Evolutionary conservation across 1,284 basidiomycete genomes (phyloP).

Genomic region (Pascua guehoae): DNA sequence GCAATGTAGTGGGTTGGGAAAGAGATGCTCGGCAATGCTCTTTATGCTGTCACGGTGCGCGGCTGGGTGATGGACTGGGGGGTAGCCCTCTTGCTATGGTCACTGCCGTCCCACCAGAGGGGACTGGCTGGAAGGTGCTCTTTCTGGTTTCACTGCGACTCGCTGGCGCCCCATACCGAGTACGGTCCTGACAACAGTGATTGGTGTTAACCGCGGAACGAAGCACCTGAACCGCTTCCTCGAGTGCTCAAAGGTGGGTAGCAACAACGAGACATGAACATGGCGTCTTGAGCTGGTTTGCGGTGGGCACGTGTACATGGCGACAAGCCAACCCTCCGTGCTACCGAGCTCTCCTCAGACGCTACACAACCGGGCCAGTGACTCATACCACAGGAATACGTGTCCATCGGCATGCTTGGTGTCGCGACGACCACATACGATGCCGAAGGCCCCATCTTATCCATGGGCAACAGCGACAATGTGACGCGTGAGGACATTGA

Average conservation of each 20-base stretch:
- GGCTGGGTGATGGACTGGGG: too few species aligned
- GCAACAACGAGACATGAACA: too few species aligned
- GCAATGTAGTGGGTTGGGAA: too few species aligned
- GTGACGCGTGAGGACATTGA: slow-evolving; percentile 76
- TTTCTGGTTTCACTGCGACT: not conserved
- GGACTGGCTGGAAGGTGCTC: too few species aligned
- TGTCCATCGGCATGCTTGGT: slow-evolving; percentile 83
- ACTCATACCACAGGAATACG: slow-evolving; percentile 68
- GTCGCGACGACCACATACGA: slow-evolving; percentile 96
- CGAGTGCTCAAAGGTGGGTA: slow-evolving; percentile 79
- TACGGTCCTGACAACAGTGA: slow-evolving; percentile 55
- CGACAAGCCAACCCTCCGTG: too few species aligned
- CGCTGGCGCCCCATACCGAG: not conserved
- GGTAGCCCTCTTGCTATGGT: not conserved
- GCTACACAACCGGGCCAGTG: too few species aligned
- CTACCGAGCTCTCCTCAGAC: too few species aligned
- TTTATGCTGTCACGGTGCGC: too few species aligned
- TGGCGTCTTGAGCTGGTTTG: too few species aligned
- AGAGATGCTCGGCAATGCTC: too few species aligned
- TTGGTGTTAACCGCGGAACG: slow-evolving; percentile 86
- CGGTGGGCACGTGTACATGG: too few species aligned
- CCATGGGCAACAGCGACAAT: slow-evolving; percentile 74
- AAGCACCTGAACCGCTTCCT: slow-evolving; percentile 83
- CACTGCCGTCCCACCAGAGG: not conserved
- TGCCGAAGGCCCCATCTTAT: slow-evolving; percentile 72